phyloP scores from a whole-genome alignment of 179 eudicot species.

The Actinidia polygama region DNA sequence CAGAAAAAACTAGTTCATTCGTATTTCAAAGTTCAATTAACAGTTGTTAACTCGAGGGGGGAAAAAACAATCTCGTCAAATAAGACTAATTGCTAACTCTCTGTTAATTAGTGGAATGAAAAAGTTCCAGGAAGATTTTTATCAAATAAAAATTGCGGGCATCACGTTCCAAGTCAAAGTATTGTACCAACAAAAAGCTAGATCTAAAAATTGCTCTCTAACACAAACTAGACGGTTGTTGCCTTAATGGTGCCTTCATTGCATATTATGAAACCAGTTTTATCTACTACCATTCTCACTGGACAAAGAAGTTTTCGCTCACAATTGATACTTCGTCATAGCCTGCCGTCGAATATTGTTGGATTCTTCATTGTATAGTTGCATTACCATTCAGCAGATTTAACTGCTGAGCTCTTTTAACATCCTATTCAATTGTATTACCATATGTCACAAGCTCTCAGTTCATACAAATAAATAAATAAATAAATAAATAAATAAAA shows the following conservation, averaged over 20 bases:
- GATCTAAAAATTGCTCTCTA: not conserved
- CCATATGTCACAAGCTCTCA: not conserved
- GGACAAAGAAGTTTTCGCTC: not conserved
- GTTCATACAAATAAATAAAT: not conserved
- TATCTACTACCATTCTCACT: not conserved
- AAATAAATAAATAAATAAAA: not conserved
- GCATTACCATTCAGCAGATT: not conserved
- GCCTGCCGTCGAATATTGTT: not conserved
- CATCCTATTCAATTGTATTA: not conserved
- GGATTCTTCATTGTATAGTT: not conserved
- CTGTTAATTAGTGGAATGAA: not conserved
- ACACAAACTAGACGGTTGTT: not conserved
- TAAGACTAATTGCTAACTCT: not conserved
- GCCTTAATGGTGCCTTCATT: not conserved
- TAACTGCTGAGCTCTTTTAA: not conserved
- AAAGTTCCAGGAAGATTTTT: not conserved
- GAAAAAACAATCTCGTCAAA: not conserved
- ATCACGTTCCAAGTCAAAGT: not conserved
- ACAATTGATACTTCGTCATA: conserved; percentile 1
- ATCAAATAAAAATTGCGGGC: not conserved
- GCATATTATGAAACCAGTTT: not conserved
- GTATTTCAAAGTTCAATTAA: not conserved
- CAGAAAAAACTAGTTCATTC: not conserved
- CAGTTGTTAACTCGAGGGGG: not conserved
- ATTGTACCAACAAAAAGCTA: not conserved